Evolutionary conservation across 768 basidiomycete genomes (phyloP).

Genomic region (Tricholoma terreum): DNA sequence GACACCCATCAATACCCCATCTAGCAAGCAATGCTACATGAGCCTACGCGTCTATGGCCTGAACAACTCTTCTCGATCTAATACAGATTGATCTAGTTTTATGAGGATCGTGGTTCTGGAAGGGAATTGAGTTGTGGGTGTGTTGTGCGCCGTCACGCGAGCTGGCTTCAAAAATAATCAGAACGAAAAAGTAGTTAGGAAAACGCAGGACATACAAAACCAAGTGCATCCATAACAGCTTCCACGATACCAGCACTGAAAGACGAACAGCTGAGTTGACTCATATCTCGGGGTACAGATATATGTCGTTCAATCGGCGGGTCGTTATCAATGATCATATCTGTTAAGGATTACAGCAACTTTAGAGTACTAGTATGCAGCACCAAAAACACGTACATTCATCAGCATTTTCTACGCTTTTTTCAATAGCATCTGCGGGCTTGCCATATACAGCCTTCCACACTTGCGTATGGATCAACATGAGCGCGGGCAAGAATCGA

Average conservation of each 20-base stretch:
- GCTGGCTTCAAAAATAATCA: constrained; percentile 63
- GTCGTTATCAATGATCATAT: constrained; percentile 98
- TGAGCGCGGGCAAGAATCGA: constrained; percentile 85
- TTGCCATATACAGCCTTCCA: constrained; percentile 94
- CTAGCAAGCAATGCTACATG: background rate
- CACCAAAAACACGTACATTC: constrained; percentile 62
- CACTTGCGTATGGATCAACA: constrained; percentile 92
- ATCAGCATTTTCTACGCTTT: constrained; percentile 93
- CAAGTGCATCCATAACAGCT: constrained; percentile 90
- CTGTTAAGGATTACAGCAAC: constrained; percentile 35
- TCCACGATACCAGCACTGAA: constrained; percentile 97
- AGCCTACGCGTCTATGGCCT: constrained; percentile 40
- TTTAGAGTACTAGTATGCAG: constrained; percentile 7
- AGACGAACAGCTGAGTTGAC: constrained; percentile 92
- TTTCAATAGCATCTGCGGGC: constrained; percentile 92
- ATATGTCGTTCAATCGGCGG: constrained; percentile 89
- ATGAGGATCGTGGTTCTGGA: constrained; percentile 94
- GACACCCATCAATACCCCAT: constrained; percentile 10
- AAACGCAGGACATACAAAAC: constrained; percentile 65
- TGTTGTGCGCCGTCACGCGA: constrained; percentile 93
- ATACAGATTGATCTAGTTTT: constrained; percentile 89
- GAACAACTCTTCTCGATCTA: constrained; percentile 91
- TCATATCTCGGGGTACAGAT: constrained; percentile 93
- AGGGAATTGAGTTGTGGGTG: constrained; percentile 77
- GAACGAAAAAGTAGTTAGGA: constrained; percentile 4